Evolutionary conservation across 2,329 filamentous ascomycete genomes (phyloP).

Genomic region (Macrophomina tecta): DNA sequence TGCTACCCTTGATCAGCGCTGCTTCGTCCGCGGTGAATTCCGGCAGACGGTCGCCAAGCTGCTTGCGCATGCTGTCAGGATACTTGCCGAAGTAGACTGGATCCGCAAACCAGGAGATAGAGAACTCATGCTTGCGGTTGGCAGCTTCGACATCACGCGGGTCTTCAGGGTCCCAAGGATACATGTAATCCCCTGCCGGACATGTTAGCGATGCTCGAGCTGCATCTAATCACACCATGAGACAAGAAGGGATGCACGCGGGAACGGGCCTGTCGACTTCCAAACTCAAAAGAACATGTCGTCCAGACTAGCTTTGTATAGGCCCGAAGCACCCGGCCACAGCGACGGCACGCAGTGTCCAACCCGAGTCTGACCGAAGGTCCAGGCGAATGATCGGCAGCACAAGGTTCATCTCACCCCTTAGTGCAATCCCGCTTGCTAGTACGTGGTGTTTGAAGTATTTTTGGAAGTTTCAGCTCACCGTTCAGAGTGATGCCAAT

Average conservation of each 20-base stretch:
- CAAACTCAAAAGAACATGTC: slow-evolving; percentile 9
- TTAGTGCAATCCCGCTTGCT: slow-evolving; percentile 4
- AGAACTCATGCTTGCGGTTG: slow-evolving; percentile 83
- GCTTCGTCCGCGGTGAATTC: slow-evolving; percentile 74
- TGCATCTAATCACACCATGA: slow-evolving; percentile 15
- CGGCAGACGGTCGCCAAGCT: slow-evolving; percentile 79
- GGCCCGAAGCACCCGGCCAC: slow-evolving; percentile 2
- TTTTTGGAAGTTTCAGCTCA: slow-evolving; percentile 41
- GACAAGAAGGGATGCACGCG: slow-evolving; percentile 5
- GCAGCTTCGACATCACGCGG: slow-evolving; percentile 76
- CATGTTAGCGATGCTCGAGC: neutral
- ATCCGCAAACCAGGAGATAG: slow-evolving; percentile 87
- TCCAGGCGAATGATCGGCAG: slow-evolving; percentile 22
- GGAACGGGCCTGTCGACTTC: neutral
- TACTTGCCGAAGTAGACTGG: slow-evolving; percentile 86
- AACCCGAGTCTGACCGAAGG: slow-evolving; percentile 1
- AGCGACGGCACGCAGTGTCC: neutral
- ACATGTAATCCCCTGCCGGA: slow-evolving; percentile 70
- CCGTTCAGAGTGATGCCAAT: slow-evolving; percentile 90
- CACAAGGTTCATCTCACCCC: slow-evolving; percentile 20
- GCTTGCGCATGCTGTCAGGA: slow-evolving; percentile 80
- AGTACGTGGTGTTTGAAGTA: slow-evolving; percentile 17
- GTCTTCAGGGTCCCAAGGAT: slow-evolving; percentile 82
- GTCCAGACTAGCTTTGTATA: slow-evolving; percentile 20
- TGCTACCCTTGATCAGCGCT: slow-evolving; percentile 79